phyloP scores from a whole-genome alignment of 2,329 filamentous ascomycete genomes.

The Cryphonectria radicalis region DNA sequence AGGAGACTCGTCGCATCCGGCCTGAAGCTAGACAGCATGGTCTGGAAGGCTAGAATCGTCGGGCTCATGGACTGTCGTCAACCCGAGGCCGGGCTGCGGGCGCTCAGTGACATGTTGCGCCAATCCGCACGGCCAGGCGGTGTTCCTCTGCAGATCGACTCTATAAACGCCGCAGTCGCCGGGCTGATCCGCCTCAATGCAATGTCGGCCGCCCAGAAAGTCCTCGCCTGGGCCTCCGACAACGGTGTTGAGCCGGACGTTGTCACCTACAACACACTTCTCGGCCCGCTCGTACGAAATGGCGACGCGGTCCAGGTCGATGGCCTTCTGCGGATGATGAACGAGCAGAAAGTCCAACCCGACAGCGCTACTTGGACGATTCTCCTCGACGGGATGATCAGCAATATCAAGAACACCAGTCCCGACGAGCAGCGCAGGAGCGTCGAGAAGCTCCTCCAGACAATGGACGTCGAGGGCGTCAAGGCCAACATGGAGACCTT shows the following conservation, averaged over 20 bases:
- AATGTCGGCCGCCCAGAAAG: slow-evolving; percentile 51
- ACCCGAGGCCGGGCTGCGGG: slow-evolving; percentile 60
- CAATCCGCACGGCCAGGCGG: slow-evolving; percentile 37
- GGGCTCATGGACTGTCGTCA: slow-evolving; percentile 63
- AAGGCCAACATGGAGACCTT: slow-evolving; percentile 67
- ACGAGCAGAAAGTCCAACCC: slow-evolving; percentile 54
- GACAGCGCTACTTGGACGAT: slow-evolving; percentile 76
- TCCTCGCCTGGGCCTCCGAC: slow-evolving; percentile 63
- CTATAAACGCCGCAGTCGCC: slow-evolving; percentile 72
- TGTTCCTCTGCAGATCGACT: slow-evolving; percentile 49
- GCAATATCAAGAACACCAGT: slow-evolving; percentile 44
- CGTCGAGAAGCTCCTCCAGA: slow-evolving; percentile 58
- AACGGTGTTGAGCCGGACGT: slow-evolving; percentile 61
- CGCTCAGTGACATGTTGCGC: slow-evolving; percentile 68
- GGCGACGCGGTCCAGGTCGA: slow-evolving; percentile 53
- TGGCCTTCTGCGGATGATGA: slow-evolving; percentile 63
- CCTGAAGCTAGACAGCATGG: slow-evolving; percentile 62
- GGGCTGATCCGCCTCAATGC: slow-evolving; percentile 59
- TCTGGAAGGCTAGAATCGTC: slow-evolving; percentile 74
- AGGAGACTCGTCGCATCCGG: slow-evolving; percentile 60
- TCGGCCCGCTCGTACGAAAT: slow-evolving; percentile 61
- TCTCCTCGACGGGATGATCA: slow-evolving; percentile 65
- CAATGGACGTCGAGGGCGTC: slow-evolving; percentile 62
- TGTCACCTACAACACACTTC: slow-evolving; percentile 70
- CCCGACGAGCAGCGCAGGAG: slow-evolving; percentile 54